These are phyloP conservation scores for Pseudopyricularia cyperi DNA, from an alignment of 2,329 filamentous ascomycete genomes.

Conservation along the genomic window DNA sequence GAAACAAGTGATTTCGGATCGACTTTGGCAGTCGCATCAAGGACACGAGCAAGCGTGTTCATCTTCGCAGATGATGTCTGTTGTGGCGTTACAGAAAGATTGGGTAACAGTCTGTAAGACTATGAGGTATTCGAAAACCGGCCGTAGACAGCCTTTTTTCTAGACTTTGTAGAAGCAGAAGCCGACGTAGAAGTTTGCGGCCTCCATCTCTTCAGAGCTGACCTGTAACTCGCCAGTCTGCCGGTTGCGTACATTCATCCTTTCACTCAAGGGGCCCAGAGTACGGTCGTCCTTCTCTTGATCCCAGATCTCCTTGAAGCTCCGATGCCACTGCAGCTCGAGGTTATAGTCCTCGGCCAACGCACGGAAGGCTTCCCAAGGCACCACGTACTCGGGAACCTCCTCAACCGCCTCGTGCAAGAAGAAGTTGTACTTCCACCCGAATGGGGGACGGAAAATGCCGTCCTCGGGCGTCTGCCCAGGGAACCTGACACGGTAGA, in stretches of 20 bases:
- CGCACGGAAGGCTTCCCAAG: constrained; percentile 94
- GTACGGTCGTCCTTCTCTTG: constrained; percentile 76
- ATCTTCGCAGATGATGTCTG: no score
- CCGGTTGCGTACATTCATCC: constrained; percentile 83
- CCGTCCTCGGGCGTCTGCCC: constrained; percentile 73
- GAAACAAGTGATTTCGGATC: no score
- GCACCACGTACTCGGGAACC: constrained; percentile 93
- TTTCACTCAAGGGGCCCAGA: constrained; percentile 73
- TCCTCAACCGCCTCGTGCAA: constrained; percentile 92
- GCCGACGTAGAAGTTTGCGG: constrained; percentile 79
- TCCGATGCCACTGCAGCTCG: constrained; percentile 85
- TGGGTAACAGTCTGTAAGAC: neutral
- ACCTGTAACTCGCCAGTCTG: constrained; percentile 56
- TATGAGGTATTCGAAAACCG: neutral
- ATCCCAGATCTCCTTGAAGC: constrained; percentile 84
- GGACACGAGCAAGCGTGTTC: no score
- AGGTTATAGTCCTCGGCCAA: constrained; percentile 94
- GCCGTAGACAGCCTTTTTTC: neutral
- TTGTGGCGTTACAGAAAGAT: no score
- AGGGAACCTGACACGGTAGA: constrained; percentile 84
- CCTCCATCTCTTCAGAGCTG: constrained; percentile 80
- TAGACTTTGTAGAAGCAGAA: constrained; percentile 96
- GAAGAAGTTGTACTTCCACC: constrained; percentile 97
- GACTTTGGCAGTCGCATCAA: no score
- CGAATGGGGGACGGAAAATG: constrained; percentile 85